These are phyloP conservation scores for Mycosarcoma mackinlayi DNA, from an alignment of 1,284 basidiomycete genomes.

Conservation along the genomic window DNA sequence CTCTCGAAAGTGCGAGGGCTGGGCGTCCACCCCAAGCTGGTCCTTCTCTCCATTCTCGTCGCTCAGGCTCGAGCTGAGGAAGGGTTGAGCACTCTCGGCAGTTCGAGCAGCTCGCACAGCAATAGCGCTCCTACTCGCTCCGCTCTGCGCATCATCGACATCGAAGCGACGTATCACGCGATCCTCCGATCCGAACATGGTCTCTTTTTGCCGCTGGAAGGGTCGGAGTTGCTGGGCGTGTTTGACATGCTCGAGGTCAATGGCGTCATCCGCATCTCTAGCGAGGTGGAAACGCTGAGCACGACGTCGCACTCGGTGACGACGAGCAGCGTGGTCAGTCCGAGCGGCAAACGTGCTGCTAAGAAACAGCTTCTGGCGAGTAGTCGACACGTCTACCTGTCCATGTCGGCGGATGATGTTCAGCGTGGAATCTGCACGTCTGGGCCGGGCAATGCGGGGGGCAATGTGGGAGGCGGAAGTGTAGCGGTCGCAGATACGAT, in stretches of 20 bases:
- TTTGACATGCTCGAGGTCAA: slow-evolving; percentile 65
- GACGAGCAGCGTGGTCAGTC: slow-evolving; percentile 37
- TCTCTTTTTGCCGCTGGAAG: slow-evolving; percentile 52
- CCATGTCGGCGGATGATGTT: slow-evolving; percentile 49
- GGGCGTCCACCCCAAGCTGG: slow-evolving; percentile 63
- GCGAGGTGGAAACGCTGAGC: slow-evolving; percentile 29
- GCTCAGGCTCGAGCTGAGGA: slow-evolving; percentile 44
- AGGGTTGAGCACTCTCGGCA: slow-evolving; percentile 41
- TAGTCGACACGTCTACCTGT: slow-evolving; percentile 44
- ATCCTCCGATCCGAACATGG: slow-evolving; percentile 54
- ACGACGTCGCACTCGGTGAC: neutral
- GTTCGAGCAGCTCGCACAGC: neutral
- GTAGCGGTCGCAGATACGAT: slow-evolving; percentile 46
- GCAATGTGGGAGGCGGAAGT: neutral
- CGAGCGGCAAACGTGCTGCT: slow-evolving; percentile 58
- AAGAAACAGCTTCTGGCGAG: slow-evolving; percentile 59
- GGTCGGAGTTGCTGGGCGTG: slow-evolving; percentile 63
- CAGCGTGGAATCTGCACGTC: slow-evolving; percentile 52
- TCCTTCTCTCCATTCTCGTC: slow-evolving; percentile 60
- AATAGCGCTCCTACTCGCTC: neutral
- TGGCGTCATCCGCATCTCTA: slow-evolving; percentile 53
- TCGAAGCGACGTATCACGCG: slow-evolving; percentile 58
- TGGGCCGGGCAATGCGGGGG: neutral
- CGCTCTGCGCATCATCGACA: slow-evolving; percentile 46
- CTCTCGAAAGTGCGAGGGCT: slow-evolving; percentile 59